Base-by-base conservation (phyloP, 768 basidiomycete species). In the Mrakia frigida region DNA sequence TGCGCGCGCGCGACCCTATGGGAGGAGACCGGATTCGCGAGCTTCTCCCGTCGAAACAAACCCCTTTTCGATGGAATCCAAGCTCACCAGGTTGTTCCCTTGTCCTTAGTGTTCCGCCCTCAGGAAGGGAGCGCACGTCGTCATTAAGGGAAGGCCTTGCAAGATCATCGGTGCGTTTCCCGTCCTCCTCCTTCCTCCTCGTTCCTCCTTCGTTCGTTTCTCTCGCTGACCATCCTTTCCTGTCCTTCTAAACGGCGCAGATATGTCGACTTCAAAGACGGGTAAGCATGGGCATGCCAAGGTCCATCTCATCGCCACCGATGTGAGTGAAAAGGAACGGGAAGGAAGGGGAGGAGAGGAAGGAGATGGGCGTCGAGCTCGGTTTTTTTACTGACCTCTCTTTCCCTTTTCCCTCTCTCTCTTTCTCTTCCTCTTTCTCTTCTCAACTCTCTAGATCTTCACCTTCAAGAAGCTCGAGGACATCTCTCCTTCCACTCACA, bases 201-300 rank as follows among this genome's bases (percentile, higher is more conserved):
- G 35, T 16, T 61, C 43, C 31, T 70, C 75, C 43, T 31, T 31
- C 35, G 31, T 41, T 31, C 28, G 10, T 56, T n/a, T 3, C 7
- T 14, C 41, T 13, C 33, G 33, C 61, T 60, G 67, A 31, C 33
- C 33, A 25, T 59, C 2, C 41, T 60, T n/a, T 43, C 28, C n/a
- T 35, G 3, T 56, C 25, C 6, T 60, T 28, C 50, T 18, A 41
- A 28, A 43, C 23, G 56, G 25, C 3, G 33, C 81, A 73, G 94
- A 97, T 84, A 98, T 97, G 95, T 96, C 94, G 79, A 97, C 95
- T 86, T 98, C 95, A 84, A 98, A 98, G 90, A 96, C 94, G 68
- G 77, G 96, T 82, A 98, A 98, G 89, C 96, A 98, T 87, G 96
- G 96, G 82, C 96, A 99, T 87, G 96, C 97, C 85, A 99, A 98